Base-by-base conservation (phyloP, 2,329 filamentous ascomycete genomes). In the Polytolypa hystricis region DNA sequence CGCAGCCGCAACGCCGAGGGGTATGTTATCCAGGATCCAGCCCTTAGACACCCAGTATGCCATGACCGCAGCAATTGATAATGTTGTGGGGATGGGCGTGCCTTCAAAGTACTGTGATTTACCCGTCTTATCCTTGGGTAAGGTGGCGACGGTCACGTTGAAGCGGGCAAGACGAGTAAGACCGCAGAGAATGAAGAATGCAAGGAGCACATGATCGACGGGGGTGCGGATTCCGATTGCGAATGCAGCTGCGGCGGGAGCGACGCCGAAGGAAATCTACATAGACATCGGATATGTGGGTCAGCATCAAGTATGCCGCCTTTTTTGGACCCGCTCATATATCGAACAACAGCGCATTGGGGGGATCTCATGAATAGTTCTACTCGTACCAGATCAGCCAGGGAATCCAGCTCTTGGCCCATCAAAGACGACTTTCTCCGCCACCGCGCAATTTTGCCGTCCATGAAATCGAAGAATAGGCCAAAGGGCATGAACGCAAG, bases 71-170 rank as follows among this genome's bases (percentile, higher is more conserved):
- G 84, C 85, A 48, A 93, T 77, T 2, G 72, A 79, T 16, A 96
- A 68, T 16, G 83, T 87, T 3, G 86, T 96, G 1, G 91, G 91
- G 52, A 96, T 95, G 1, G 91, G 91, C 0, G 89, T 93, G 50
- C 91, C 91, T 65, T 98, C 91, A 50, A 98, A 98, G 65, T 93
- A 98, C 55, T 82, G 75, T 41, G 83, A 85, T 67, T 98, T 98
- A 49, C 91, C 91, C 0, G 74, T 76, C 33, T 78, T 81, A 57
- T 98, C 91, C 64, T 96, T 95, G 44, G 91, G 91, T 9, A 98
- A 74, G 48, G 80, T 78, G 23, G 79, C 73, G 25, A 91, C 87
- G 8, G 91, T 96, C 35, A 98, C 91, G 61, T 98, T 98, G 77
- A 98, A 98, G 47, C 91, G 82, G 30, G 91, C 91, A 8, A 98